A percentile compares a stretch with the other conserved stretches of the same genome.
phyloP scores from a whole-genome alignment of 2,329 filamentous ascomycete species.

The Pseudogymnoascus sp. region DNA sequence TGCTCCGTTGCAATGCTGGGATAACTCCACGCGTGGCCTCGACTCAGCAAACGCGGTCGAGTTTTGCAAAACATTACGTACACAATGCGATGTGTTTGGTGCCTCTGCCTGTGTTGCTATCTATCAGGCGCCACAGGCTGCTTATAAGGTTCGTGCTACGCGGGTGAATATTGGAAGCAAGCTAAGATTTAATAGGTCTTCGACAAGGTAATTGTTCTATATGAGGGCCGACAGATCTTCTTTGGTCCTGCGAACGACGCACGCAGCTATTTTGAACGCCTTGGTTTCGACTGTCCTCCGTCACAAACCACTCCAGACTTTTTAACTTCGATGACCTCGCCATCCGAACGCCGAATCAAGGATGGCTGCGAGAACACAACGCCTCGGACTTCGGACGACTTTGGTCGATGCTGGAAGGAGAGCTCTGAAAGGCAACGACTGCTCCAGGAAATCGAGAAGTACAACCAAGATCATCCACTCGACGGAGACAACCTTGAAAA shows the following conservation, averaged over 20 bases:
- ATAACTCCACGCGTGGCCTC: constrained; percentile 57
- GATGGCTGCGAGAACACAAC: constrained; percentile 33
- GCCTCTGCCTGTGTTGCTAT: constrained; percentile 54
- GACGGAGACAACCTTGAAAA: constrained; percentile 32
- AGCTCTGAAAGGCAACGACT: constrained; percentile 60
- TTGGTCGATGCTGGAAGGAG: constrained; percentile 50
- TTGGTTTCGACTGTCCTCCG: constrained; percentile 54
- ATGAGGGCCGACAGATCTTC: constrained; percentile 57
- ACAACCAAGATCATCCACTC: constrained; percentile 35
- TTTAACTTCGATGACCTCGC: constrained; percentile 55
- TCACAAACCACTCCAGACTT: constrained; percentile 58
- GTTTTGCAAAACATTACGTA: constrained; percentile 51
- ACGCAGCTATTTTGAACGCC: constrained; percentile 52
- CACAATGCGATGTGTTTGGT: constrained; percentile 53
- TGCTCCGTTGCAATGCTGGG: constrained; percentile 51
- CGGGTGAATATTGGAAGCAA: constrained; percentile 61
- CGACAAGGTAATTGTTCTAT: constrained; percentile 60
- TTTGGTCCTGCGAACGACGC: constrained; percentile 53
- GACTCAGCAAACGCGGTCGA: constrained; percentile 56
- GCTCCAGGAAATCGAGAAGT: constrained; percentile 46
- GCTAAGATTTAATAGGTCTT: constrained; percentile 58
- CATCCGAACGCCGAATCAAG: constrained; percentile 57
- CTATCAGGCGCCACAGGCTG: constrained; percentile 62
- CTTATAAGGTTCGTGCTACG: constrained; percentile 67
- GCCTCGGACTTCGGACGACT: constrained; percentile 36